These are phyloP conservation scores for Geotrichum candidum DNA, from an alignment of 1,139 yeast species.

Conservation along the genomic window DNA sequence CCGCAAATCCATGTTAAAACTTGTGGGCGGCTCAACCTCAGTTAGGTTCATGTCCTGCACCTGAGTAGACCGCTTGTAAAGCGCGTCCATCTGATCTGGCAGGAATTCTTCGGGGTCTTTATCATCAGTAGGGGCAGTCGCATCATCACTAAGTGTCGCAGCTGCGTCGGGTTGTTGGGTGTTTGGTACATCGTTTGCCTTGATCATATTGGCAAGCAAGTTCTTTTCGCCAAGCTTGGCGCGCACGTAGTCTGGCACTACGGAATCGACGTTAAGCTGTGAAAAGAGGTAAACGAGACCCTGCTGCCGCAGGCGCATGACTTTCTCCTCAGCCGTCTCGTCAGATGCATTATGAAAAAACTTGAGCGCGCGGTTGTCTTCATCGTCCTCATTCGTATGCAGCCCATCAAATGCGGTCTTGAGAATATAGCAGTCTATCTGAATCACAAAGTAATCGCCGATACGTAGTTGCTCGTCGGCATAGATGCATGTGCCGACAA, in stretches of 20 bases:
- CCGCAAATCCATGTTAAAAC: constrained; percentile 51
- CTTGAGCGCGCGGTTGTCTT: constrained; percentile 3
- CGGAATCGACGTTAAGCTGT: constrained; percentile 37
- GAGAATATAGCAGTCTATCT: constrained; percentile 55
- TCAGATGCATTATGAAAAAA: constrained; percentile 29
- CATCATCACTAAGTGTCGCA: constrained; percentile 19
- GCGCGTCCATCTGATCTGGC: constrained; percentile 67
- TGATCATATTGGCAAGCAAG: constrained; percentile 19
- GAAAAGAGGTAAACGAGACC: constrained; percentile 56
- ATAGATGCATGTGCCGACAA: constrained; percentile 56
- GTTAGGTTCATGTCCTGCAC: constrained; percentile 44
- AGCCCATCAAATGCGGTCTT: constrained; percentile 45
- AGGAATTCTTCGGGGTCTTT: constrained; percentile 44
- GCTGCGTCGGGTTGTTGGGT: constrained; percentile 27
- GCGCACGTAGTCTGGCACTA: constrained; percentile 24
- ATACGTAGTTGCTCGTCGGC: constrained; percentile 54
- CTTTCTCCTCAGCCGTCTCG: constrained; percentile 54
- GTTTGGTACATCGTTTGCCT: constrained; percentile 27
- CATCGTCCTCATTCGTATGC: constrained; percentile 15
- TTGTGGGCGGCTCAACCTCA: constrained; percentile 59
- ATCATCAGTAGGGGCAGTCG: constrained; percentile 19
- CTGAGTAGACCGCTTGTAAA: constrained; percentile 59
- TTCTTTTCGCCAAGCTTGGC: constrained; percentile 22
- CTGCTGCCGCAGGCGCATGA: constrained; percentile 49
- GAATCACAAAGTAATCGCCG: constrained; percentile 67